Evolutionary conservation across 257 asterid species (phyloP).

Genomic region (Linaria vulgaris): DNA sequence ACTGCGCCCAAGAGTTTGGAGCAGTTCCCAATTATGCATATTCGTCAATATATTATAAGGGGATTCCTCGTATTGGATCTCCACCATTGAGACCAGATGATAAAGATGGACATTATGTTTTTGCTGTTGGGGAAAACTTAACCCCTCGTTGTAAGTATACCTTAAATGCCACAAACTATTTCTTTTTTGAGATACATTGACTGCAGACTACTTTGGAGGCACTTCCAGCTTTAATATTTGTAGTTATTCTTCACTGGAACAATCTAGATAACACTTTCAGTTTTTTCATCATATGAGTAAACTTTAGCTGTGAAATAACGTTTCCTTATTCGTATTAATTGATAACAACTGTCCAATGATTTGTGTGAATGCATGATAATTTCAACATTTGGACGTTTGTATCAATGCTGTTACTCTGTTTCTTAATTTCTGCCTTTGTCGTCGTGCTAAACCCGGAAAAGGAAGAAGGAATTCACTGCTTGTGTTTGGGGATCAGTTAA

Average conservation of each 20-base stretch:
- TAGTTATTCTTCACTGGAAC: background rate
- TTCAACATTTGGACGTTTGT: too few species aligned
- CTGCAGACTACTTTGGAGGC: background rate
- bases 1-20: constrained; percentile 65
- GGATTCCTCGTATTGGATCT: constrained; percentile 64
- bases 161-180: constrained; percentile 4
- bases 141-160: constrained; percentile 86
- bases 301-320: too few species aligned
- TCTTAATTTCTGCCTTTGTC: too few species aligned
- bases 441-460: too few species aligned
- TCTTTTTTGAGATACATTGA: background rate
- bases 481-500: too few species aligned
- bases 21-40: constrained; percentile 57
- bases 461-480: too few species aligned
- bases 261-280: too few species aligned
- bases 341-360: too few species aligned
- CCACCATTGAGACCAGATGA: constrained; percentile 90
- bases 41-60: constrained; percentile 77
- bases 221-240: background rate
- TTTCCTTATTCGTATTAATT: too few species aligned
- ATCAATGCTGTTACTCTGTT: too few species aligned
- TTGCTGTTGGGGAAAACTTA: constrained; percentile 73
- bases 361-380: too few species aligned
- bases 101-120: constrained; percentile 82
- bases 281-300: too few species aligned